Evolutionary conservation across 2,329 filamentous ascomycete genomes (phyloP).

Genomic region (Nigrospora osmanthi): DNA sequence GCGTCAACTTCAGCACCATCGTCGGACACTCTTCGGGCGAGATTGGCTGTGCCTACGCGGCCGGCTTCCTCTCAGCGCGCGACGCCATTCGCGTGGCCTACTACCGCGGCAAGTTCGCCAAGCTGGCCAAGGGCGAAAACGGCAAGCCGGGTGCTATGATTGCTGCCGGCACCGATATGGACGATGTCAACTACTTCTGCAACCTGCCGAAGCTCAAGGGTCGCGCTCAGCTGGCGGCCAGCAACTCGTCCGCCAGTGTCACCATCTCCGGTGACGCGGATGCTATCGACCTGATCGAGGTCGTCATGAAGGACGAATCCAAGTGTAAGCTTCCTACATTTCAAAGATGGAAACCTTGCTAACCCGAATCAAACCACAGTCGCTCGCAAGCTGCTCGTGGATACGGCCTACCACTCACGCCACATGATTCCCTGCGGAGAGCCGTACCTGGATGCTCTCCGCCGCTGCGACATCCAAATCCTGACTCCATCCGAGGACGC

Average conservation of each 20-base stretch:
- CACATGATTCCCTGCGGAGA: slow-evolving; percentile 32
- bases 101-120: slow-evolving; percentile 30
- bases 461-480: background rate
- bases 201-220: slow-evolving; percentile 15
- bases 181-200: slow-evolving; percentile 23
- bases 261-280: slow-evolving; percentile 26
- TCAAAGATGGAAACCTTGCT: no score
- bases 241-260: slow-evolving; percentile 26
- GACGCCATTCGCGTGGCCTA: slow-evolving; percentile 38
- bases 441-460: background rate
- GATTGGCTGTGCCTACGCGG: slow-evolving; percentile 41
- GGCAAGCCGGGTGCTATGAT: slow-evolving; percentile 35
- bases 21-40: slow-evolving; percentile 43
- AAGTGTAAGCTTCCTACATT: no score
- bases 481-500: background rate
- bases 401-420: slow-evolving; percentile 40
- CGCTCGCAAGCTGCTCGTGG: slow-evolving; percentile 26
- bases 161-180: slow-evolving; percentile 29
- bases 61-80: slow-evolving; percentile 28
- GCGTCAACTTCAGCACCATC: slow-evolving; percentile 25
- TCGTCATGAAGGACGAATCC: no score
- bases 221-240: slow-evolving; percentile 19
- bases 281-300: slow-evolving; percentile 10
- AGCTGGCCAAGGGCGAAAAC: slow-evolving; percentile 8
- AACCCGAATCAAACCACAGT: slow-evolving; percentile 4